Evolutionary conservation across 345 rosid species (phyloP).

Genomic region (Combretum micranthum): DNA sequence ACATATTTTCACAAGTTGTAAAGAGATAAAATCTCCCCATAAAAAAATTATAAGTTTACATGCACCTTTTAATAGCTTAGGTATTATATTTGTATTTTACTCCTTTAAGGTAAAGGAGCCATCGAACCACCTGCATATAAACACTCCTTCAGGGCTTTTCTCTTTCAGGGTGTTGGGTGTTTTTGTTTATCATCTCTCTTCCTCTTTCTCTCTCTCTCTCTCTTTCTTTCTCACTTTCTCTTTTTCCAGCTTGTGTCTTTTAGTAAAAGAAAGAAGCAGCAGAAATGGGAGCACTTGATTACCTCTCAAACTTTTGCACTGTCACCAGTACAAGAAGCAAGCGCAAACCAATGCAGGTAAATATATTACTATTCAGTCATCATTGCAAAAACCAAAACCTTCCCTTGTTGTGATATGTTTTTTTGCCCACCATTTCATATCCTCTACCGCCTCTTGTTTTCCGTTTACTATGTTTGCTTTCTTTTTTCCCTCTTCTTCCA

Average conservation of each 20-base stretch:
- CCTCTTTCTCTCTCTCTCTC: constrained; percentile 3
- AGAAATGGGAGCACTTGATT: constrained; percentile 82
- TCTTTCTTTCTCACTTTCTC: constrained; percentile 1
- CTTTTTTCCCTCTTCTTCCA: not conserved
- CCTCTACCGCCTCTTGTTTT: not conserved
- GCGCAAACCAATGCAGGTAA: constrained; percentile 87
- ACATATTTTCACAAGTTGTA: too few species aligned
- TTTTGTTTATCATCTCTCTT: not conserved
- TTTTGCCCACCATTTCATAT: too few species aligned
- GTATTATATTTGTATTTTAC: too few species aligned
- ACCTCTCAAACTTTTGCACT: constrained; percentile 72
- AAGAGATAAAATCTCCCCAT: too few species aligned
- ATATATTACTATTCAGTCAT: not conserved
- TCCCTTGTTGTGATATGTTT: not conserved
- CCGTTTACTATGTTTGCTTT: not conserved
- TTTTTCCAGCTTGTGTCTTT: constrained; percentile 10
- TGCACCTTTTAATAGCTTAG: too few species aligned
- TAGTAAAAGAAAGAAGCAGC: constrained; percentile 1
- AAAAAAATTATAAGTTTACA: too few species aligned
- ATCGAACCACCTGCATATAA: not conserved
- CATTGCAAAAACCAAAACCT: not conserved
- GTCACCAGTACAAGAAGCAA: constrained; percentile 61
- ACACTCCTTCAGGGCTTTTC: not conserved
- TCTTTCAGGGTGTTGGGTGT: not conserved
- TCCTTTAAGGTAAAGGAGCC: too few species aligned